These are phyloP conservation scores for Blastobotrys indianensis DNA, from an alignment of 1,139 yeast species.

Conservation along the genomic window DNA sequence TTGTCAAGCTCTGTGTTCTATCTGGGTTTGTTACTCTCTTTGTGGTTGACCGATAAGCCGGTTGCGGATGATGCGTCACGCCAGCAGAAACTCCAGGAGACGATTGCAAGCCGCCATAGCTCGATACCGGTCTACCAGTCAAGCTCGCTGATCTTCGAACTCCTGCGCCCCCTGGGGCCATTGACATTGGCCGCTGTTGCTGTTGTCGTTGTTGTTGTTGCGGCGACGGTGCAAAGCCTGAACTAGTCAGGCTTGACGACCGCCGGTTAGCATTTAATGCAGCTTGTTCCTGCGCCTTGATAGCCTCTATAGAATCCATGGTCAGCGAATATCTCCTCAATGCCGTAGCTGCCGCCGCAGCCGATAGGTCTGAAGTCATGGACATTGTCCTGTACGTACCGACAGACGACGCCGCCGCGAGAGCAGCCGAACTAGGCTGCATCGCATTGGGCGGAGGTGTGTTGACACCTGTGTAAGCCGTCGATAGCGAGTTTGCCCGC, in stretches of 20 bases:
- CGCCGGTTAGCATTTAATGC: not conserved
- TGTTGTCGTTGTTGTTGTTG: no score
- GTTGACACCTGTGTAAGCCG: slow-evolving; percentile 31
- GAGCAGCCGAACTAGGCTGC: slow-evolving; percentile 31
- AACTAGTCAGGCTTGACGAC: not conserved
- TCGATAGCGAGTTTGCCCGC: slow-evolving; percentile 3
- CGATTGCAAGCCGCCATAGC: no score
- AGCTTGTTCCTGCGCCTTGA: slow-evolving; percentile 1
- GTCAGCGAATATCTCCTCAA: slow-evolving; percentile 34
- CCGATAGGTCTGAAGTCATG: slow-evolving; percentile 18
- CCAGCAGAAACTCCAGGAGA: no score
- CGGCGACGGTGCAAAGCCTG: no score
- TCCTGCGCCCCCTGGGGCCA: no score
- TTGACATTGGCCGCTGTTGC: no score
- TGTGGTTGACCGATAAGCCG: slow-evolving; percentile 13
- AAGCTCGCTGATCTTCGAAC: no score
- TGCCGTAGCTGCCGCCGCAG: slow-evolving; percentile 37
- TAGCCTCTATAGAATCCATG: slow-evolving; percentile 19
- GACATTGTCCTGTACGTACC: slow-evolving; percentile 16
- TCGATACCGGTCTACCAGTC: no score
- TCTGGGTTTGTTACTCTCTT: slow-evolving; percentile 23
- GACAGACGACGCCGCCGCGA: slow-evolving; percentile 44
- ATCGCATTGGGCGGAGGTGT: slow-evolving; percentile 26
- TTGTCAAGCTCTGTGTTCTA: slow-evolving; percentile 35
- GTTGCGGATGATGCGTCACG: slow-evolving; percentile 13